A percentile compares a stretch with the other conserved stretches of the same genome.
These are phyloP conservation scores for Bacterosira constricta DNA, from an alignment of 108 stramenopile genomes.

Conservation along the genomic window DNA sequence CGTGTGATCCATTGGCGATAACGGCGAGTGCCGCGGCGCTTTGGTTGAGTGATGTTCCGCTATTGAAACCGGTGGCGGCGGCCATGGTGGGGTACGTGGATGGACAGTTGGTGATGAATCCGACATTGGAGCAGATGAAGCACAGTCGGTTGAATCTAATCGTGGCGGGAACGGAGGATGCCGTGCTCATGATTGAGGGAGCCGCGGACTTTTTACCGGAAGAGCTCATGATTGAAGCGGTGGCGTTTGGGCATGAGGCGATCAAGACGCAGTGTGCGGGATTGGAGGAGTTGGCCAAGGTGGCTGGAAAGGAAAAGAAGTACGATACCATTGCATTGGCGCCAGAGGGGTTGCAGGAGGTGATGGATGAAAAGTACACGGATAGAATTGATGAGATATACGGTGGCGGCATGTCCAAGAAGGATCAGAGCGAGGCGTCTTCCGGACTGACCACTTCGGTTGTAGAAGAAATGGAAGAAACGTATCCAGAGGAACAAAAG, in stretches of 20 bases:
- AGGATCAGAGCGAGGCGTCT: conserved; percentile 53
- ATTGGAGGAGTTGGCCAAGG: conserved; percentile 63
- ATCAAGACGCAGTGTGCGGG: conserved; percentile 81
- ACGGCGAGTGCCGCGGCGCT: conserved; percentile 72
- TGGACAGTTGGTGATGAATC: conserved; percentile 70
- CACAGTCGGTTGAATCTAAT: conserved; percentile 65
- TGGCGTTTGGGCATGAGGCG: conserved; percentile 82
- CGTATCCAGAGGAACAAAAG: conserved; percentile 52
- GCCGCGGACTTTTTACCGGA: conserved; percentile 91
- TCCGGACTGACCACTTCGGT: conserved; percentile 53
- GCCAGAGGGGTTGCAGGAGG: conserved; percentile 60
- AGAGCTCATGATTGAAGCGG: conserved; percentile 82
- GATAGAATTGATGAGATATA: conserved; percentile 37
- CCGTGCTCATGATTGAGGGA: conserved; percentile 95
- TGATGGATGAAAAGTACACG: conserved; percentile 57
- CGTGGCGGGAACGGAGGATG: conserved; percentile 90
- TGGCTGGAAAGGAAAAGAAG: conserved; percentile 70
- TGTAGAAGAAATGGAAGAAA: conserved; percentile 51
- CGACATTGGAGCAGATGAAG: conserved; percentile 73
- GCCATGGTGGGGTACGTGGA: conserved; percentile 80
- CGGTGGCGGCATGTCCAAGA: conserved; percentile 54
- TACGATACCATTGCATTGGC: conserved; percentile 56
- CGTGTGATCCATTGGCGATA: conserved; percentile 80
- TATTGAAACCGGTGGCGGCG: conserved; percentile 75
- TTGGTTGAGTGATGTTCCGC: conserved; percentile 76